phyloP scores from a whole-genome alignment of 177 flowering plant genomes.

The Tripterygium wilfordii region DNA sequence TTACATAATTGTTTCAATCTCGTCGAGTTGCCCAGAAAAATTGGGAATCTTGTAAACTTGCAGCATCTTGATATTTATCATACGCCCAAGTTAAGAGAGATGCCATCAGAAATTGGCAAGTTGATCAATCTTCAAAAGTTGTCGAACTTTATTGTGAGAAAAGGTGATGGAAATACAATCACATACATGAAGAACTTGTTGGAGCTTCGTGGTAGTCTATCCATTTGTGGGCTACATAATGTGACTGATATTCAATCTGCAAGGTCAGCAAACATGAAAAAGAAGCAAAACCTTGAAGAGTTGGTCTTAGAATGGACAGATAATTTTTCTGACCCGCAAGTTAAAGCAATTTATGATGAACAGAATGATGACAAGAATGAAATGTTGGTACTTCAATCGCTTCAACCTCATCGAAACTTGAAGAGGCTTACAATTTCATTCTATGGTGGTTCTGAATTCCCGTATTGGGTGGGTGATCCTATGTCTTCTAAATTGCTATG shows the following conservation, averaged over 20 bases:
- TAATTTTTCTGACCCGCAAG: not conserved
- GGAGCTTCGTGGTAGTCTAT: not conserved
- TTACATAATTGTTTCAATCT: not conserved
- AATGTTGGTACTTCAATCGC: not conserved
- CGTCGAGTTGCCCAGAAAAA: conserved; percentile 2
- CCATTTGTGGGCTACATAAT: conserved; percentile 1
- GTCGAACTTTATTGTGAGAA: not conserved
- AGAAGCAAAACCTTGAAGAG: conserved; percentile 2
- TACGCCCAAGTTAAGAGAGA: not conserved
- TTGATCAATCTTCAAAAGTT: not conserved
- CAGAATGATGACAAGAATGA: not conserved
- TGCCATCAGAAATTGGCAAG: conserved; percentile 7
- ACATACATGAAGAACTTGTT: not conserved
- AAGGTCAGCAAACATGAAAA: conserved; percentile 4
- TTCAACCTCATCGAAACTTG: conserved; percentile 5
- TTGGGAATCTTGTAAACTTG: conserved; percentile 9
- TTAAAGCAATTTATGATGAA: too few species aligned
- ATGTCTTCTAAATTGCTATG: not conserved
- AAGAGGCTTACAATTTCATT: not conserved
- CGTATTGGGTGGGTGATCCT: conserved; percentile 8
- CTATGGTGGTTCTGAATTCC: conserved; percentile 7
- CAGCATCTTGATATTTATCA: not conserved
- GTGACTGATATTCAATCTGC: not conserved
- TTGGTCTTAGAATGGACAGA: conserved; percentile 10
- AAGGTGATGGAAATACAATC: not conserved